phyloP scores from a whole-genome alignment of 495 filamentous ascomycete genomes.

The Daldinia bambusicola region DNA sequence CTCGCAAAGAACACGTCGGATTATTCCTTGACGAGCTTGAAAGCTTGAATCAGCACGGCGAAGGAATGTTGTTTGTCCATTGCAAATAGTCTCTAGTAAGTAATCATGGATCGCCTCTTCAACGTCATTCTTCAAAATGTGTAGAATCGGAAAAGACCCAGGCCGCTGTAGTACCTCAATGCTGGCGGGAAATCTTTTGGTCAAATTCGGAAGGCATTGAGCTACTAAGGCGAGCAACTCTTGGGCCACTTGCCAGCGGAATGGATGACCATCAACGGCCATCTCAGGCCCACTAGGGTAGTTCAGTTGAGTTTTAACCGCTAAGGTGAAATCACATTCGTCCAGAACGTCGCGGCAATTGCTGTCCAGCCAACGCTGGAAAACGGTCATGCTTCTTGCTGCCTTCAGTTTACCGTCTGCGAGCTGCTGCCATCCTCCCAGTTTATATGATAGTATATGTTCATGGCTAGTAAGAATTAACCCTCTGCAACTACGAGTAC shows the following conservation, averaged over 20 bases:
- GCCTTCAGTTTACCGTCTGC: conserved; percentile 51
- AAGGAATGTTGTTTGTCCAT: conserved; percentile 42
- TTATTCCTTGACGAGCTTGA: conserved; percentile 17
- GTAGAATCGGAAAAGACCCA: conserved; percentile 53
- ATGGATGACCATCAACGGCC: conserved; percentile 61
- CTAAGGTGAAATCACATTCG: conserved; percentile 65
- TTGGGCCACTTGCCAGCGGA: conserved; percentile 60
- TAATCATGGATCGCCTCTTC: conserved; percentile 49
- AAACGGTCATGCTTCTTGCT: conserved; percentile 54
- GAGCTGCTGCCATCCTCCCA: conserved; percentile 61
- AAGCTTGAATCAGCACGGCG: conserved; percentile 39
- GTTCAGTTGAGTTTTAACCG: conserved; percentile 59
- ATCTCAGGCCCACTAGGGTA: conserved; percentile 62
- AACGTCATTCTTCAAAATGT: conserved; percentile 52
- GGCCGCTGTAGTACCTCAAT: conserved; percentile 53
- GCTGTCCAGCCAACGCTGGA: conserved; percentile 60
- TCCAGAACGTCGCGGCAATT: conserved; percentile 65
- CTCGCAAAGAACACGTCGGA: conserved; percentile 50
- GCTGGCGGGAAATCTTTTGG: conserved; percentile 46
- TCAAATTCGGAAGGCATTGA: conserved; percentile 47
- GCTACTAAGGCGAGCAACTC: conserved; percentile 55
- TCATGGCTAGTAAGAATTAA: conserved; percentile 63
- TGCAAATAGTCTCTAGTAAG: conserved; percentile 48
- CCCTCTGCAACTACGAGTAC: conserved; percentile 47
- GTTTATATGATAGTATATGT: conserved; percentile 62